These are phyloP conservation scores for Chaetomium strumarium DNA, from an alignment of 2,329 filamentous ascomycete species.

Conservation along the genomic window DNA sequence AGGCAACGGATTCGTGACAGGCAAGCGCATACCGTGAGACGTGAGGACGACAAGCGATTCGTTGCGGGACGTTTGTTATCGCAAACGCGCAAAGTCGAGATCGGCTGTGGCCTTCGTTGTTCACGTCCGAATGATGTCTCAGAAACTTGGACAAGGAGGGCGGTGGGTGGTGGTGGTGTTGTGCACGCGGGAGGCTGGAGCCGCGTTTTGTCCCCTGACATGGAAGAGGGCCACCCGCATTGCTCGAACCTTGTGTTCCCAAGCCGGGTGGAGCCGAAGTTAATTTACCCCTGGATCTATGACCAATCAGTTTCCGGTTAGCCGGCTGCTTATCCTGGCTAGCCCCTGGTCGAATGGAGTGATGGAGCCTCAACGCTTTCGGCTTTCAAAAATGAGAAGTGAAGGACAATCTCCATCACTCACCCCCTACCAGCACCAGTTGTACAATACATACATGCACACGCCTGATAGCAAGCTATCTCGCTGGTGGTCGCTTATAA, in stretches of 20 bases:
- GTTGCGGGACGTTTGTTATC: too few relatives aligned
- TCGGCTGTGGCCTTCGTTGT: neutral
- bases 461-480: too few relatives aligned
- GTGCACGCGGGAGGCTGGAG: slow-evolving; percentile 12
- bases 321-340: neutral
- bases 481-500: too few relatives aligned
- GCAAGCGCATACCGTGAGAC: too few relatives aligned
- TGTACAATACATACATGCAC: too few relatives aligned
- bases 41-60: too few relatives aligned
- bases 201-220: slow-evolving; percentile 15
- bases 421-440: too few relatives aligned
- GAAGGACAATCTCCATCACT: too few relatives aligned
- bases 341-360: neutral
- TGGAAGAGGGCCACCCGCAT: slow-evolving; percentile 10
- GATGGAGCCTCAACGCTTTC: neutral
- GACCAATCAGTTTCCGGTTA: slow-evolving; percentile 12
- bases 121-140: neutral
- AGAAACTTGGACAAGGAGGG: slow-evolving; percentile 1
- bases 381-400: too few relatives aligned
- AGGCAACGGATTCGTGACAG: too few relatives aligned
- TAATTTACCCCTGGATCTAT: slow-evolving; percentile 17
- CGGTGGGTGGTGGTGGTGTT: slow-evolving; percentile 6
- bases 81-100: neutral
- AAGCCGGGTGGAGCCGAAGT: slow-evolving; percentile 9
- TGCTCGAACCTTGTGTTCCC: slow-evolving; percentile 10